Percentiles rank a stretch among this genome's conserved stretches.
These are phyloP conservation scores for Capsicum chinense DNA, from an alignment of 257 asterid genomes.

Conservation along the genomic window DNA sequence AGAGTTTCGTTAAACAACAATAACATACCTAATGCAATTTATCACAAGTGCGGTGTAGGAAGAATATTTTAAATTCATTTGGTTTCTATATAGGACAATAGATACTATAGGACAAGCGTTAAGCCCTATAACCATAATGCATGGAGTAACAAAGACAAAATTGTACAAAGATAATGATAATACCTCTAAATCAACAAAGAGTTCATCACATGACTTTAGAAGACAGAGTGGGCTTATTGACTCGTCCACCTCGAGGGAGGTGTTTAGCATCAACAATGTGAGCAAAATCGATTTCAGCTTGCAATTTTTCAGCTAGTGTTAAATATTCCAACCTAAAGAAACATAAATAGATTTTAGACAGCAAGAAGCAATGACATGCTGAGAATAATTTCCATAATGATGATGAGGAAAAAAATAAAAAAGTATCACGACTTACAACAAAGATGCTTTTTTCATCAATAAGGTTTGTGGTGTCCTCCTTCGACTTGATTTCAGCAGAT, in stretches of 20 bases:
- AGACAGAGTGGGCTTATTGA: conserved; percentile 74
- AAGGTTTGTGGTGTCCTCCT: conserved; percentile 55
- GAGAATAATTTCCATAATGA: conserved; percentile 7
- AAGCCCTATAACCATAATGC: neutral
- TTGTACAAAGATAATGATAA: neutral
- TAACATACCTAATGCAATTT: too few species aligned
- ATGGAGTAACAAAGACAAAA: neutral
- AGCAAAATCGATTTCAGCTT: conserved; percentile 66
- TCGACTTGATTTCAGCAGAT: conserved; percentile 71
- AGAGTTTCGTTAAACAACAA: too few species aligned
- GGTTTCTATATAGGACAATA: too few species aligned
- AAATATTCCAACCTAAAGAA: conserved; percentile 68
- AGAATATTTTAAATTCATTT: too few species aligned
- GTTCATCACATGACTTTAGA: conserved; percentile 86
- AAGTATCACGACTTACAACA: conserved; percentile 50
- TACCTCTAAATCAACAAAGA: conserved; percentile 72
- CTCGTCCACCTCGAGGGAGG: conserved; percentile 75
- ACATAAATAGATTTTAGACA: conserved; percentile 10
- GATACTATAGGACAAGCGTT: neutral
- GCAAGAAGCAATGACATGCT: neutral
- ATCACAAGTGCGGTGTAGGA: too few species aligned
- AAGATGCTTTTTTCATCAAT: conserved; percentile 62
- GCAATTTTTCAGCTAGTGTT: conserved; percentile 70
- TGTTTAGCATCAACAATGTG: conserved; percentile 78
- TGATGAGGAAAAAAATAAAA: neutral